phyloP scores from a whole-genome alignment of 192 early-diverging fungal genomes.

The Spizellomyces punctatus region DNA sequence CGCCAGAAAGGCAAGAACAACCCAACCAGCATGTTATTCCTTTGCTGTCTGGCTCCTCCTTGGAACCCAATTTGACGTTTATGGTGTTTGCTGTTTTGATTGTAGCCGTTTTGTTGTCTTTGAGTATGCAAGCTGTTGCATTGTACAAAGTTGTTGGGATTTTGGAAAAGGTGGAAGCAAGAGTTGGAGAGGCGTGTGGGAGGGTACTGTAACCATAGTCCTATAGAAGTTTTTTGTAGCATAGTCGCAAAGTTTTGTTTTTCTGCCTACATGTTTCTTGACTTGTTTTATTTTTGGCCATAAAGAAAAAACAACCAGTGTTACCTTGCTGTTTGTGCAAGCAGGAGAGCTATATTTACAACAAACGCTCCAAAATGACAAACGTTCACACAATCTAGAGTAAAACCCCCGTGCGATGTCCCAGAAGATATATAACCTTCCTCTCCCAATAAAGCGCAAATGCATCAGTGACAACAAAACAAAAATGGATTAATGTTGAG shows the following conservation, averaged over 20 bases:
- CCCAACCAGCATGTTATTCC: not conserved
- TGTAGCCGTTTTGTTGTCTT: slow-evolving; percentile 7
- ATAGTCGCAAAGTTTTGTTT: not conserved
- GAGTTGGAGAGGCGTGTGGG: not conserved
- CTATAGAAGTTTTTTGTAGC: not conserved
- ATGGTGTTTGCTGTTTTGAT: slow-evolving; percentile 7
- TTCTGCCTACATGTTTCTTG: no score
- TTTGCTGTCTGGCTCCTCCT: not conserved
- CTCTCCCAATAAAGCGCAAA: no score
- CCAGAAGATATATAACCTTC: no score
- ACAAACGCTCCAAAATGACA: no score
- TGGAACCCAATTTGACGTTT: not conserved
- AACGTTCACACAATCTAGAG: no score
- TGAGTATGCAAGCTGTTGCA: slow-evolving; percentile 15
- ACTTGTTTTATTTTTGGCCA: no score
- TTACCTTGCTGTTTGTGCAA: no score
- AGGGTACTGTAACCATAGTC: no score
- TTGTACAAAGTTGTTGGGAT: slow-evolving; percentile 15
- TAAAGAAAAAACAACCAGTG: no score
- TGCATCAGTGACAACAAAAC: no score
- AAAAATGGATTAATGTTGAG: slow-evolving; percentile 64
- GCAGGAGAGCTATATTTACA: no score
- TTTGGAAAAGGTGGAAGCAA: slow-evolving; percentile 5
- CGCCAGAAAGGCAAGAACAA: not conserved
- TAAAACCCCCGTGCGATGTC: no score